phyloP scores from a whole-genome alignment of 2,329 filamentous ascomycete species.

The Rugonectria rugulosa region DNA sequence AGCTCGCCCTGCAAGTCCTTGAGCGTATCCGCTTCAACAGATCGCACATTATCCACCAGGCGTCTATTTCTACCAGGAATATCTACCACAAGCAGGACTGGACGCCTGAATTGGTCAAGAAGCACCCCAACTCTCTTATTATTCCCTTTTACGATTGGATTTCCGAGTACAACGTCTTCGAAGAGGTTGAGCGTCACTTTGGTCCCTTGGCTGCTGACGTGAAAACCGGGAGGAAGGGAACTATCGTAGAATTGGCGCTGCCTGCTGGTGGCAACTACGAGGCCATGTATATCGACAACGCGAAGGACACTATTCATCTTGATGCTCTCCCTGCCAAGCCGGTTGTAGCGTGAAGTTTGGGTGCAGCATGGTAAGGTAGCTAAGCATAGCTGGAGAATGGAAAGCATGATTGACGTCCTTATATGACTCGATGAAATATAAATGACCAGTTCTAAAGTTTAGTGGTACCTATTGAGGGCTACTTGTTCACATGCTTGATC shows the following conservation, averaged over 20 bases:
- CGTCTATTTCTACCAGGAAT: slow-evolving; percentile 3
- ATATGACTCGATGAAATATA: too few relatives aligned
- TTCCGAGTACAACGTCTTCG: slow-evolving; percentile 4
- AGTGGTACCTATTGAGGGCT: too few relatives aligned
- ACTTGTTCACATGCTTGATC: too few relatives aligned
- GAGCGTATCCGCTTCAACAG: slow-evolving; percentile 15
- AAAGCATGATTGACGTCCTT: too few relatives aligned
- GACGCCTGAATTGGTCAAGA: slow-evolving; percentile 9
- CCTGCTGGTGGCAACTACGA: too few relatives aligned
- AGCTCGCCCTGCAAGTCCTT: slow-evolving; percentile 12
- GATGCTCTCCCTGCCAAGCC: too few relatives aligned
- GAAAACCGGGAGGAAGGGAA: slow-evolving; percentile 2
- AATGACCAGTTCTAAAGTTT: too few relatives aligned
- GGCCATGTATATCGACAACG: too few relatives aligned
- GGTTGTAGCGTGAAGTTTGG: too few relatives aligned
- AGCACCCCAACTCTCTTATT: slow-evolving; percentile 4
- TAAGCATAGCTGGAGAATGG: too few relatives aligned
- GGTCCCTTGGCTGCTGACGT: slow-evolving; percentile 7
- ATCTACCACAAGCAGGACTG: slow-evolving; percentile 5
- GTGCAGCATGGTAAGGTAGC: too few relatives aligned
- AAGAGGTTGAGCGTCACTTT: slow-evolving; percentile 8
- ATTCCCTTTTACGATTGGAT: slow-evolving; percentile 9
- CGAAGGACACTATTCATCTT: too few relatives aligned
- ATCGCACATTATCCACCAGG: slow-evolving; percentile 11
- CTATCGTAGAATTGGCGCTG: slow-evolving; percentile 6